These are phyloP conservation scores for Talaromyces borbonicus DNA, from an alignment of 495 filamentous ascomycete species.

Conservation along the genomic window DNA sequence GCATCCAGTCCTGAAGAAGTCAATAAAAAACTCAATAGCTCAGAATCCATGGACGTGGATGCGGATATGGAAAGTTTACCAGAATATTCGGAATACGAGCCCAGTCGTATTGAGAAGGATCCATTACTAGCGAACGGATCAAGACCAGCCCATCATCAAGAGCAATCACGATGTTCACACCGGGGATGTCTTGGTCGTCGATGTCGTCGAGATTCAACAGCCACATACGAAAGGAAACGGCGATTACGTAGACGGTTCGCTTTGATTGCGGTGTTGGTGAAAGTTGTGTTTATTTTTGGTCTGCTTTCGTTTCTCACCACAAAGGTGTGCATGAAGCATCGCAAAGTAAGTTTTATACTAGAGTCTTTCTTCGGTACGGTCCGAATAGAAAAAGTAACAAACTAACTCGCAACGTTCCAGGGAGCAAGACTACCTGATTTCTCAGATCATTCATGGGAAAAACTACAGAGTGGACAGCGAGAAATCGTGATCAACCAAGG, in stretches of 20 bases:
- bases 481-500: slow-evolving; percentile 9
- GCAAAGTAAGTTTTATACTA: background rate
- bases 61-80: slow-evolving; percentile 3
- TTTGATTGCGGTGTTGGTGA: background rate
- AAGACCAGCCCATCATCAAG: background rate
- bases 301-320: background rate
- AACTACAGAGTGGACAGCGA: background rate
- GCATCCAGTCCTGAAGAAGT: background rate
- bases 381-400: background rate
- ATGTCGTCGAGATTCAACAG: background rate
- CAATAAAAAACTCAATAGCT: background rate
- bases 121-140: background rate
- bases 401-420: background rate
- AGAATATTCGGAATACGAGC: background rate
- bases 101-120: background rate
- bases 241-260: background rate
- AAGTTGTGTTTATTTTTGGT: background rate
- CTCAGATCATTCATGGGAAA: background rate
- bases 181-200: background rate
- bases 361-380: too few species aligned
- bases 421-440: background rate
- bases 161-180: background rate
- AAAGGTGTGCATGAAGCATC: background rate
- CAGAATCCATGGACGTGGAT: background rate
- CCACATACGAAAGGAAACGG: background rate